Evolutionary conservation across 2,329 filamentous ascomycete species (phyloP).

Genomic region (Davidsoniella neocaledoniae): DNA sequence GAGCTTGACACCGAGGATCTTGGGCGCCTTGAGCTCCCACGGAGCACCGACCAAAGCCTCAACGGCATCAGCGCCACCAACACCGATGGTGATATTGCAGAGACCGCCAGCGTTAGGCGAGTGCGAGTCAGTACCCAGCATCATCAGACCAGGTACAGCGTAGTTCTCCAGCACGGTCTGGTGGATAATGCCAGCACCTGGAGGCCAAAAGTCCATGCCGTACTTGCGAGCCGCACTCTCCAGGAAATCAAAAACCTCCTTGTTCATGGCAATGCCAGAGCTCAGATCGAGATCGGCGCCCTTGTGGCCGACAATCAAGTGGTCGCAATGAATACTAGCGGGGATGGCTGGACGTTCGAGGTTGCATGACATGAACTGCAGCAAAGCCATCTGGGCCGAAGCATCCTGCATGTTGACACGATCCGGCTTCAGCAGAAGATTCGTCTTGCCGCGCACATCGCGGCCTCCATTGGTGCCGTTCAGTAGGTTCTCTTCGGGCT

Average conservation of each 20-base stretch:
- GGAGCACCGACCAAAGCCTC: conserved; percentile 91
- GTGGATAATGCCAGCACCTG: conserved; percentile 88
- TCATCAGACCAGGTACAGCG: conserved; percentile 91
- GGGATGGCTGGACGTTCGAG: conserved; percentile 80
- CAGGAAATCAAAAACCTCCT: conserved; percentile 94
- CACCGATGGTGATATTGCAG: conserved; percentile 86
- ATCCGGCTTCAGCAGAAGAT: conserved; percentile 93
- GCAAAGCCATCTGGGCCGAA: conserved; percentile 90
- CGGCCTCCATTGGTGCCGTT: conserved; percentile 68
- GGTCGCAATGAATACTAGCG: conserved; percentile 96
- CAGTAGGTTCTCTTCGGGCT: conserved; percentile 74
- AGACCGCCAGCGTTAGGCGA: conserved; percentile 94
- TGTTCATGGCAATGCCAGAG: conserved; percentile 75
- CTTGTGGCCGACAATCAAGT: conserved; percentile 91
- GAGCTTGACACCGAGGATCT: conserved; percentile 70
- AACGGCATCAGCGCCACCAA: conserved; percentile 91
- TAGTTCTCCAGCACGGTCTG: conserved; percentile 98
- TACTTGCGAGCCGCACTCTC: conserved; percentile 84
- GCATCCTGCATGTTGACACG: conserved; percentile 98
- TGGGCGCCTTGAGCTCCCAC: conserved; percentile 94
- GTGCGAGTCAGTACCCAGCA: conserved; percentile 95
- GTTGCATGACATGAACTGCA: conserved; percentile 97
- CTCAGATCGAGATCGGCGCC: conserved; percentile 76
- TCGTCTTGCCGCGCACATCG: conserved; percentile 71
- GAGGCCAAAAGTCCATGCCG: conserved; percentile 91